Evolutionary conservation across 2,329 filamentous ascomycete species (phyloP).

Genomic region (Penicillium corylophilum): DNA sequence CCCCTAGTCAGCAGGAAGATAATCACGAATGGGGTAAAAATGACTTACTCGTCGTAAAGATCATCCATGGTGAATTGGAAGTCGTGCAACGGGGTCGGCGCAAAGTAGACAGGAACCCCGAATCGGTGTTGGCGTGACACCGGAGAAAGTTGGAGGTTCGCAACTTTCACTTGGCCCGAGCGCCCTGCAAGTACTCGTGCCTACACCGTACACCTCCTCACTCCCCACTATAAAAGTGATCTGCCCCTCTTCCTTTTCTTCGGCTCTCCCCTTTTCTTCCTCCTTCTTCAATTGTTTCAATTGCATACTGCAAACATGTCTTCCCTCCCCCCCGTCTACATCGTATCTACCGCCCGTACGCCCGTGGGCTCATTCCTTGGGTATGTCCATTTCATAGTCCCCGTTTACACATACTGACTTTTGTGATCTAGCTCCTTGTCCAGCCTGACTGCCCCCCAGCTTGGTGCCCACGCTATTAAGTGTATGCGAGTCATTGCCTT

Average conservation of each 20-base stretch:
- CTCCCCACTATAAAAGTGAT: constrained; percentile 6
- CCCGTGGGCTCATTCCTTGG: constrained; percentile 93
- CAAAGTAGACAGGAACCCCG: constrained; percentile 11
- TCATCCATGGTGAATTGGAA: constrained; percentile 70
- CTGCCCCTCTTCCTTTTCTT: not conserved
- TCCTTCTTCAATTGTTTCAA: not conserved
- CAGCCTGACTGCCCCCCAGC: constrained; percentile 78
- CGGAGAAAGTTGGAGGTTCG: constrained; percentile 18
- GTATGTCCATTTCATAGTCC: constrained; percentile 51
- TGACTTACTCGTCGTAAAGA: constrained; percentile 85
- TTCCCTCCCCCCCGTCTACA: constrained; percentile 84
- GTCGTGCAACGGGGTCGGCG: not conserved
- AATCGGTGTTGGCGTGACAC: constrained; percentile 20
- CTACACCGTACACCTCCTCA: constrained; percentile 31
- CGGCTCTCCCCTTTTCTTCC: not conserved
- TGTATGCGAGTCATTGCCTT: constrained; percentile 51
- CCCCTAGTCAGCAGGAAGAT: constrained; percentile 9
- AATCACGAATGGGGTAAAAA: constrained; percentile 10
- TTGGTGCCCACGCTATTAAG: constrained; percentile 91
- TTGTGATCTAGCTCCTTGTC: constrained; percentile 69
- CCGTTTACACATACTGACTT: constrained; percentile 12
- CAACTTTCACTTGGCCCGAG: constrained; percentile 26
- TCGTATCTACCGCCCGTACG: constrained; percentile 87
- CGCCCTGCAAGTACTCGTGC: constrained; percentile 20
- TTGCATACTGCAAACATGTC: constrained; percentile 60